Percentiles rank a stretch among this genome's conserved stretches.
phyloP scores from a whole-genome alignment of 106 monocot species.

The Dendrobium nobile region DNA sequence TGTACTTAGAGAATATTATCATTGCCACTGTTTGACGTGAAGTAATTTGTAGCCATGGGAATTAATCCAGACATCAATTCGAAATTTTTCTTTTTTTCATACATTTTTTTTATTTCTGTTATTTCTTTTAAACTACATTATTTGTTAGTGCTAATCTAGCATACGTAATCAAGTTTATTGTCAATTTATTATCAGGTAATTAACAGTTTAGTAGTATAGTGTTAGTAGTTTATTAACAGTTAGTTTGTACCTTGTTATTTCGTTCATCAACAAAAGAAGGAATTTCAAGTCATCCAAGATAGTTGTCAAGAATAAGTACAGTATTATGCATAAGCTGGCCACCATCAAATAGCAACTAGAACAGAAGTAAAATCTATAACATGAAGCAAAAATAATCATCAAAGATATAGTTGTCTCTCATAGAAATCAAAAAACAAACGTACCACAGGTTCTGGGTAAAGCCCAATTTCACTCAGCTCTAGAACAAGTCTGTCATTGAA shows the following conservation, averaged over 20 bases:
- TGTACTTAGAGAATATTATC: neutral
- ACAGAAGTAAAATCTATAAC: neutral
- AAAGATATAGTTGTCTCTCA: neutral
- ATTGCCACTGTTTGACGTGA: neutral
- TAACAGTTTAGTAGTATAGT: neutral
- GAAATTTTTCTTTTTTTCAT: neutral
- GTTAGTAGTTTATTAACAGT: neutral
- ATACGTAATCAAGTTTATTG: neutral
- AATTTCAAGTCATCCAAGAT: neutral
- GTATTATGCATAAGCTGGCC: neutral
- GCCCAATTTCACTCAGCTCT: constrained; percentile 64
- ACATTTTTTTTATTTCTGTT: neutral
- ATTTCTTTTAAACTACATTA: neutral
- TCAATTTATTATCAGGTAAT: neutral
- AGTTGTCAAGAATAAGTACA: neutral
- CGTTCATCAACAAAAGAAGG: neutral
- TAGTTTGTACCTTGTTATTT: neutral
- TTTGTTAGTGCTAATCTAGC: neutral
- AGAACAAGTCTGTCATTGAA: constrained; percentile 48
- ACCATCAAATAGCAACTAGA: neutral
- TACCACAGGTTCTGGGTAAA: constrained; percentile 59
- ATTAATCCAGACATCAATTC: neutral
- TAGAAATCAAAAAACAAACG: neutral
- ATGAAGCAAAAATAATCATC: neutral
- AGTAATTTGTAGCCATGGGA: neutral